A percentile compares a stretch with the other conserved stretches of the same genome.
Conservation (phyloP, 345 rosid genomes). For the Sapria himalayana region DNA sequence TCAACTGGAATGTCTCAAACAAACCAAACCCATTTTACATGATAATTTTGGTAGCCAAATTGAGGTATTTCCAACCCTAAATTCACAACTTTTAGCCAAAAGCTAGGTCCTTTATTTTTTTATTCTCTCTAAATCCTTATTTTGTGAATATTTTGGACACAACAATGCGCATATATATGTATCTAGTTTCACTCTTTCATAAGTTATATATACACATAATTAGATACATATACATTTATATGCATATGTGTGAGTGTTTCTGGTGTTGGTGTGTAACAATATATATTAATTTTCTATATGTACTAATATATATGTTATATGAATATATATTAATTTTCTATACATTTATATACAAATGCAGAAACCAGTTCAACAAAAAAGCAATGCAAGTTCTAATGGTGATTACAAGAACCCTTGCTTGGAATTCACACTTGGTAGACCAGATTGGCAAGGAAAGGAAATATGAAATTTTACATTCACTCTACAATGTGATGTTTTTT, state of each 20-base stretch:
- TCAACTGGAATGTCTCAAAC: constrained; percentile 12
- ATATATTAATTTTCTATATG: background rate
- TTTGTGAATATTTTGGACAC: no score
- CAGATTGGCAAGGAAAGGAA: constrained; percentile 39
- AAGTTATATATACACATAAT: no score
- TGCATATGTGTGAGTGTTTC: no score
- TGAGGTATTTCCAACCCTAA: constrained; percentile 10
- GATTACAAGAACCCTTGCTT: constrained; percentile 34
- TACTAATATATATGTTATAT: background rate
- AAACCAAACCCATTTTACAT: constrained; percentile 9
- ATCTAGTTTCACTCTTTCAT: no score
- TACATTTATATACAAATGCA: constrained; percentile 10
- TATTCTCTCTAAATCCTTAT: no score
- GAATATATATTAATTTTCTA: background rate
- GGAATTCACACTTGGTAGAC: constrained; percentile 64
- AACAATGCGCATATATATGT: no score
- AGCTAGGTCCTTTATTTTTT: no score
- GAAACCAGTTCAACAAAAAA: constrained; percentile 11
- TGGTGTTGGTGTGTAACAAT: no score
- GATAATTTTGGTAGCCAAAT: constrained; percentile 8
- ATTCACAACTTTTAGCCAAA: background rate
- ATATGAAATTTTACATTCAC: no score
- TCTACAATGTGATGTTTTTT: no score
- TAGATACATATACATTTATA: no score
- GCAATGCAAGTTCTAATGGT: constrained; percentile 13